Evolutionary conservation across 2,329 filamentous ascomycete genomes (phyloP).

Genomic region (Colletotrichum caudatum): DNA sequence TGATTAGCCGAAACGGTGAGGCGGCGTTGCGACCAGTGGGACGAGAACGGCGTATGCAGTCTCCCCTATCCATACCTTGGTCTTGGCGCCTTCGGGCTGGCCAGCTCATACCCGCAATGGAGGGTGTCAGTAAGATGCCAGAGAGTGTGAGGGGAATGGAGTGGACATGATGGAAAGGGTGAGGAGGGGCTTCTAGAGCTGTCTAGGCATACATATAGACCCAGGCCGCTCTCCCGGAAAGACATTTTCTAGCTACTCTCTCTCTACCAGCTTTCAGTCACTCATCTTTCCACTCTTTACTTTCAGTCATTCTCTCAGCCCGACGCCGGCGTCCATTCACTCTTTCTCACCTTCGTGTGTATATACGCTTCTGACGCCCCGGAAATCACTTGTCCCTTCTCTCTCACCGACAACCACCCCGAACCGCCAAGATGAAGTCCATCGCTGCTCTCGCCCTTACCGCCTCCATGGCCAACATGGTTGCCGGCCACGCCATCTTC

Average conservation of each 20-base stretch:
- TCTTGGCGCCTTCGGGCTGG: constrained; percentile 29
- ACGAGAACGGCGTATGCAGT: constrained; percentile 15
- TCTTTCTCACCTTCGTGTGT: constrained; percentile 39
- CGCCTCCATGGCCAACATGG: constrained; percentile 41
- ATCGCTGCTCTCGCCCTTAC: constrained; percentile 34
- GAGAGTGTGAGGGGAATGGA: too few relatives aligned
- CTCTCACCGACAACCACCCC: constrained; percentile 16
- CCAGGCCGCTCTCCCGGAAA: neutral
- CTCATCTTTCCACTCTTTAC: constrained; percentile 41
- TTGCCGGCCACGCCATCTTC: constrained; percentile 61
- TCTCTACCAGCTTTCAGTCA: constrained; percentile 38
- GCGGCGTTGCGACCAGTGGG: constrained; percentile 30
- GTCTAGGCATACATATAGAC: constrained; percentile 33
- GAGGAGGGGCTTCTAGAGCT: neutral
- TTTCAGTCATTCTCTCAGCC: constrained; percentile 39
- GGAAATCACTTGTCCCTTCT: constrained; percentile 33
- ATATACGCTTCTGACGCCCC: constrained; percentile 33
- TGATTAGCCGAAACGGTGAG: constrained; percentile 20
- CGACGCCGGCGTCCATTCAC: constrained; percentile 41
- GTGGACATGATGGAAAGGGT: neutral
- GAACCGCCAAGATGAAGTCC: constrained; percentile 39
- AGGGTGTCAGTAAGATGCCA: neutral
- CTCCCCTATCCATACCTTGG: constrained; percentile 29
- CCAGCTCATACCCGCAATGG: constrained; percentile 23
- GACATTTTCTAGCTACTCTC: neutral